Evolutionary conservation across 1,284 basidiomycete genomes (phyloP).

Genomic region (Agaricales sp.): DNA sequence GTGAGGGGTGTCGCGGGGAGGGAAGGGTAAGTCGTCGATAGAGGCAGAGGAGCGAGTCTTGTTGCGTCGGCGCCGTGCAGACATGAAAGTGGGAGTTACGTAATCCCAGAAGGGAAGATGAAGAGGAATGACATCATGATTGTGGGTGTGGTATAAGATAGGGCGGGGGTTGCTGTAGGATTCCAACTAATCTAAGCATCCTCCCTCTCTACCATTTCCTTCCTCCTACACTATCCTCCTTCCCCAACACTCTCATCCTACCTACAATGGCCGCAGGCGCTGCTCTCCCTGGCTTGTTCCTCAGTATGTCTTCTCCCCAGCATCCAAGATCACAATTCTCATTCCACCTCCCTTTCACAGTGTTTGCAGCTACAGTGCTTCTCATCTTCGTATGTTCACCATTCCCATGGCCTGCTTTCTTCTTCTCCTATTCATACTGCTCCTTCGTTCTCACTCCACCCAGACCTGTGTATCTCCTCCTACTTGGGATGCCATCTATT

Average conservation of each 20-base stretch:
- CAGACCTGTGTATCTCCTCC: conserved; percentile 59
- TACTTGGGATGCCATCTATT: conserved; percentile 62
- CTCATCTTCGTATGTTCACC: conserved; percentile 50
- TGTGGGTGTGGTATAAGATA: no score
- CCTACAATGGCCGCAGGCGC: neutral
- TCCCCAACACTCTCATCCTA: no score
- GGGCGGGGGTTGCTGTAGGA: no score
- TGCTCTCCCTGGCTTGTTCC: neutral
- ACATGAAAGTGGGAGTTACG: no score
- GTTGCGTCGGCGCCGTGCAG: neutral
- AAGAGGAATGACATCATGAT: no score
- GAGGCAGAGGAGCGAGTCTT: neutral
- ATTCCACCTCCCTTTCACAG: neutral
- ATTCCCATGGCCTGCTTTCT: conserved; percentile 2
- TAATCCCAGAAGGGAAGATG: no score
- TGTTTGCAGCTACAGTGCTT: conserved; percentile 53
- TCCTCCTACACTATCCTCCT: no score
- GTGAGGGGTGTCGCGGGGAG: neutral
- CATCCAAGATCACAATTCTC: neutral
- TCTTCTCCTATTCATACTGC: conserved; percentile 1
- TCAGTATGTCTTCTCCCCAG: neutral
- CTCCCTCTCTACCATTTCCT: no score
- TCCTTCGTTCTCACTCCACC: no score
- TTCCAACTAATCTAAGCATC: no score
- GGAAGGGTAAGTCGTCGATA: neutral